phyloP scores from a whole-genome alignment of 1,284 basidiomycete species.

The Wallemia mellicola region DNA sequence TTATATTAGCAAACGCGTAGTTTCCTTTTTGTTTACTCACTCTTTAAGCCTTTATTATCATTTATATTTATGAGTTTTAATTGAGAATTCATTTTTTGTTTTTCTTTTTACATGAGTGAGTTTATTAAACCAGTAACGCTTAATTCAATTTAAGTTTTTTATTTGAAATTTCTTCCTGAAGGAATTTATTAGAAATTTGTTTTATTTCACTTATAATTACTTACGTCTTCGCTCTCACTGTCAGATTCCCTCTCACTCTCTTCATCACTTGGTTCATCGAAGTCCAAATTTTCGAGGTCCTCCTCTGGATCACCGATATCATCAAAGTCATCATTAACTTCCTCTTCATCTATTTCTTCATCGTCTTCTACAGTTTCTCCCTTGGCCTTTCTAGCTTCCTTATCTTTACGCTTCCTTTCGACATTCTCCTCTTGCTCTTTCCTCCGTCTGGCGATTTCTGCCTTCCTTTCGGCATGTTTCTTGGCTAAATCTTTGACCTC shows the following conservation, averaged over 20 bases:
- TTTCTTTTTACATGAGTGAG: not conserved
- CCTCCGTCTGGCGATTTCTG: conserved; percentile 41
- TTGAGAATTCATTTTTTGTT: not conserved
- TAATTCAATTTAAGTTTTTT: not conserved
- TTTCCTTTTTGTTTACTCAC: too few relatives aligned
- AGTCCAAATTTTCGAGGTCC: conserved; percentile 1
- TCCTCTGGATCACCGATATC: not conserved
- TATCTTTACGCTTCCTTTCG: conserved; percentile 32
- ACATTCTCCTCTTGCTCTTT: conserved; percentile 71
- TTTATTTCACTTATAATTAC: not conserved
- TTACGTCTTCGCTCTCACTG: not conserved
- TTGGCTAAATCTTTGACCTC: conserved; percentile 19
- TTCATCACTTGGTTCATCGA: not conserved
- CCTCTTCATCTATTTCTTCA: conserved; percentile 9
- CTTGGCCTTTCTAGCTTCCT: conserved; percentile 10
- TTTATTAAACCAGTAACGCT: too few relatives aligned
- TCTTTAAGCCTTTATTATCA: not conserved
- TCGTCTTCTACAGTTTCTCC: conserved; percentile 16
- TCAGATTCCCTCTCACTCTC: not conserved
- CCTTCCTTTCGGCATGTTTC: conserved; percentile 32
- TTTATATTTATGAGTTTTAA: not conserved
- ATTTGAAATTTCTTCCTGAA: too few relatives aligned
- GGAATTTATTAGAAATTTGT: not conserved
- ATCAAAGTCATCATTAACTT: conserved; percentile 1
- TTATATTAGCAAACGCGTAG: not conserved